Evolutionary conservation across 2,329 filamentous ascomycete genomes (phyloP).

Genomic region (Monosporascus sp.): DNA sequence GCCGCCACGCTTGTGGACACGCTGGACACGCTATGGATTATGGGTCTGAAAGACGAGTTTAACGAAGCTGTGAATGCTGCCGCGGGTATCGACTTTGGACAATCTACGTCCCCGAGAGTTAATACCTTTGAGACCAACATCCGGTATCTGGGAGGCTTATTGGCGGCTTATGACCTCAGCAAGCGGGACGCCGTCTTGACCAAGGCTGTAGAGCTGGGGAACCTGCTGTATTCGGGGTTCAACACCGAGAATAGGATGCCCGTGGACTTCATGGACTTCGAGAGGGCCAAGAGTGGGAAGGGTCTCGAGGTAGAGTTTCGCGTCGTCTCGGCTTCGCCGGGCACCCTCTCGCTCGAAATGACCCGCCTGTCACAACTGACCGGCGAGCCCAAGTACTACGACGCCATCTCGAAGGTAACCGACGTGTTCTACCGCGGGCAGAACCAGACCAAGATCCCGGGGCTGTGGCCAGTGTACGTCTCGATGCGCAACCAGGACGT

Average conservation of each 20-base stretch:
- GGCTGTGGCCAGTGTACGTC: slow-evolving; percentile 65
- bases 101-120: slow-evolving; percentile 27
- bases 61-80: slow-evolving; percentile 39
- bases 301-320: slow-evolving; percentile 27
- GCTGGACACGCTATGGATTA: slow-evolving; percentile 45
- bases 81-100: slow-evolving; percentile 42
- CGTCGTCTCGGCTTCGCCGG: slow-evolving; percentile 44
- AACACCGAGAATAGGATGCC: slow-evolving; percentile 42
- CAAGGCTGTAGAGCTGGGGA: slow-evolving; percentile 41
- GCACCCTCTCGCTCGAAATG: slow-evolving; percentile 68
- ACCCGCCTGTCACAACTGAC: slow-evolving; percentile 70
- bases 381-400: slow-evolving; percentile 67
- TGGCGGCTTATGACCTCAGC: slow-evolving; percentile 36
- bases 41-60: slow-evolving; percentile 45
- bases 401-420: slow-evolving; percentile 64
- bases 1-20: slow-evolving; percentile 48
- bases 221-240: slow-evolving; percentile 40
- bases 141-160: slow-evolving; percentile 37
- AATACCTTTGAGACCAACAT: slow-evolving; percentile 43
- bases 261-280: slow-evolving; percentile 42
- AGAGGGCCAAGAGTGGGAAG: slow-evolving; percentile 30
- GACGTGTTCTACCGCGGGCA: slow-evolving; percentile 62
- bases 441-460: slow-evolving; percentile 60
- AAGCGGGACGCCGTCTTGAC: slow-evolving; percentile 31
- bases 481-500: slow-evolving; percentile 52